Base-by-base conservation (phyloP, 495 filamentous ascomycete species). In the Trichoderma parareesei region DNA sequence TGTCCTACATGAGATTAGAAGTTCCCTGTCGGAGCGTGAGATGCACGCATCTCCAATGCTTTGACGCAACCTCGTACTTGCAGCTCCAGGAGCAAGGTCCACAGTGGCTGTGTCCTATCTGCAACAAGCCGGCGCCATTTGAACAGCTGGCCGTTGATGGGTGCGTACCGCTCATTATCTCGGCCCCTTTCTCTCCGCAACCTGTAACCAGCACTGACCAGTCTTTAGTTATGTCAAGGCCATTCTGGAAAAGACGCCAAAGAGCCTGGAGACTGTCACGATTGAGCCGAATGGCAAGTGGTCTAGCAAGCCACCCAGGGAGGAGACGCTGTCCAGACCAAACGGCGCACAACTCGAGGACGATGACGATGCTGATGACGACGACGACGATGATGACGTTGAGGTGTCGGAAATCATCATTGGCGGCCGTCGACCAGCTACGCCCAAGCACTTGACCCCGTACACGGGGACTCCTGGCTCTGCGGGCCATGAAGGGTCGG, bases 81-180 rank as follows among this genome's bases (percentile, higher is more conserved):
- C 91, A 96, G 69, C 72, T 98, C 44, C 92, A 97, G 70, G 92
- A 97, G 73, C 94, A 98, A 78, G 93, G 90, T 0, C 93, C 94
- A 27, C 93, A 92, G 11, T 98, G 94, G 94, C 79, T 85, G 27
- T 98, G 94, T 70, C 94, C 94, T 8, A 87, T 96, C 37, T 98
- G 94, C 76, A 91, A 87, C 72, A 95, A 96, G 68, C 76, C 85
- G 0, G 86, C 91, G 9, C 84, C 85, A 9, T 98, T 92, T 71
- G 88, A 93, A 53, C 86, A 82, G 38, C 72, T 98, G 41, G 90
- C 90, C 38, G 85, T 96, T 49, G 94, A 98, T 70, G 89, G 94
- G 87, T 94, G 77, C 79, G 88, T 78, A 6, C 38, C 49, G 18
- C 35, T 20, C 40, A 60, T 27, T 1, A 10, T 64, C 20, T 16